phyloP scores from a whole-genome alignment of 2,329 filamentous ascomycete genomes.

The Metarhizium anisopliae region DNA sequence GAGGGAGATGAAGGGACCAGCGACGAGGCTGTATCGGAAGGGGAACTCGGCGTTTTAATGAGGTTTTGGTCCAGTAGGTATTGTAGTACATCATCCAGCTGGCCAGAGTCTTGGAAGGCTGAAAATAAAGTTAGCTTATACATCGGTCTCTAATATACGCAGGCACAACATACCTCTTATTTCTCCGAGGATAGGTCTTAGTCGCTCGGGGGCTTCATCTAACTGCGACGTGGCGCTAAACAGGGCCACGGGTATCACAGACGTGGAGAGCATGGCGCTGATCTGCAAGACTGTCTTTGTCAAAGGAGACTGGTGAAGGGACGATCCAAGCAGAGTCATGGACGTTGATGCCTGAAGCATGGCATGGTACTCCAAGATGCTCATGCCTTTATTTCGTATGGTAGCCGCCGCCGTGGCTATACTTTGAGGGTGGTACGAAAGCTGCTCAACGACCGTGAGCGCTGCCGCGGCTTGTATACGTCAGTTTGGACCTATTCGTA shows the following conservation, averaged over 20 bases:
- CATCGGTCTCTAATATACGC: not conserved
- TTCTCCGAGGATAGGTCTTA: constrained; percentile 8
- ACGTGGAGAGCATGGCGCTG: constrained; percentile 16
- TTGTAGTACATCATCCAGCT: constrained; percentile 15
- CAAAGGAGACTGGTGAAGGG: constrained; percentile 15
- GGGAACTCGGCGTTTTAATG: constrained; percentile 11
- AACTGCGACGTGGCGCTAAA: constrained; percentile 7
- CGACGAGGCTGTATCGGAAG: constrained; percentile 3
- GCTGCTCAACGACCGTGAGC: constrained; percentile 8
- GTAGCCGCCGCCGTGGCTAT: constrained; percentile 14
- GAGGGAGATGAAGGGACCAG: constrained; percentile 9
- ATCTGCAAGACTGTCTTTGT: constrained; percentile 14
- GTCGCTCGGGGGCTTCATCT: constrained; percentile 8
- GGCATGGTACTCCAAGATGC: constrained; percentile 10
- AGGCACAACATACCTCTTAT: constrained; percentile 8
- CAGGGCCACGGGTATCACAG: constrained; percentile 13
- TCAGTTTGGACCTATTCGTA: not conserved
- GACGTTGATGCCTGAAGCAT: constrained; percentile 7
- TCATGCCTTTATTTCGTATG: constrained; percentile 12
- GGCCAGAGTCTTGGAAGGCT: constrained; percentile 12
- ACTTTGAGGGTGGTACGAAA: constrained; percentile 13
- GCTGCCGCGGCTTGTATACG: constrained; percentile 11
- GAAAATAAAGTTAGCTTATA: not conserved
- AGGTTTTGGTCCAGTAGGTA: constrained; percentile 16
- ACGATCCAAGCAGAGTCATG: constrained; percentile 11